Base-by-base conservation (phyloP, 1,284 basidiomycete species). In the Cutaneotrichosporon arboriforme region DNA sequence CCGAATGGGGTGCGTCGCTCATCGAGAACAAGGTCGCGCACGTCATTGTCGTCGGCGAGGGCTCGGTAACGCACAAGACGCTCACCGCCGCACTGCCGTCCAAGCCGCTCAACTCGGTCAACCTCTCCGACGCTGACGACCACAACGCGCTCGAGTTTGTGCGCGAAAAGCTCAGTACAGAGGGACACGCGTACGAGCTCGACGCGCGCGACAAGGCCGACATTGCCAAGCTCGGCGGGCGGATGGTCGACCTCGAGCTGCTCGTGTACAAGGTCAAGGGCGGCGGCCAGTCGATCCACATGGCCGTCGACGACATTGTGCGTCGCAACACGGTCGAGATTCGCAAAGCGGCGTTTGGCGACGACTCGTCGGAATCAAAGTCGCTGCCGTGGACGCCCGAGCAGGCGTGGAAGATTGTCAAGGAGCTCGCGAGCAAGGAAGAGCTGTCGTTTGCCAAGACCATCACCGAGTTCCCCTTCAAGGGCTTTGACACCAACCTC, bases 341-440 rank as follows among this genome's bases (percentile, higher is more conserved):
- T 45, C 80, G 88, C 45, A 97, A 97, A 79, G 86, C 82, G 50
- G 89, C 89, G 0, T 97, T 97, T 68, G 94, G 91, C 0, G 92
- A 97, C 65, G 92, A 94, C 67, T 73, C 79, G 3, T 87, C 90
- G 49, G 92, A 96, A 66, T 86, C 87, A 4, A 90, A 90, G 72
- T 78, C 72, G 46, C 75, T 96, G 21, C 79, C 84, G 0, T 98
- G 94, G 94, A 81, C 84, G 8, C 80, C 87, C 42, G 85, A 88
- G 50, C 91, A 97, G 70, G 91, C 84, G 0, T 97, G 93, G 91
- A 80, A 79, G 26, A 77, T 98, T 8, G 78, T 97, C 55, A 86
- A 84, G 63, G 78, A 80, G 26, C 80, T 98, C 18, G 81, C 90
- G 0, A 80, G 80, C 56, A 78, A 81, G 44, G 76, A 81, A 15